Base-by-base conservation (phyloP, 257 asterid species). In the Solanum appendiculatum region DNA sequence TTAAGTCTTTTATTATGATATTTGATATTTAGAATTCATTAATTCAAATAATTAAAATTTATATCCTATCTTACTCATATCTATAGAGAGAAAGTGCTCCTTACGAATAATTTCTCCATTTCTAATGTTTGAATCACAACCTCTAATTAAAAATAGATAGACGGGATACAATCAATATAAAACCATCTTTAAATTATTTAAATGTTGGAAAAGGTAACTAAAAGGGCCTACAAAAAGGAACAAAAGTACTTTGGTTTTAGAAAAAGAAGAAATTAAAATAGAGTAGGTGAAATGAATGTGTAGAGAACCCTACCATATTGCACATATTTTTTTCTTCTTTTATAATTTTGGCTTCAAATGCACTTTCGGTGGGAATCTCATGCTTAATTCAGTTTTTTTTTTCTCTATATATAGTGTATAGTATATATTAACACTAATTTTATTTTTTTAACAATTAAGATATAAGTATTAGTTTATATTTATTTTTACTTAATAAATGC, bases 41-140 rank as follows among this genome's bases (percentile, higher is more conserved):
- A 1, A 58, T 58, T 23, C 7, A n/a, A 9, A 2, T 72, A 72
- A 72, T 33, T 3, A 33, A 8, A 33, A 1, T 66, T 16, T 70
- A 0, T 13, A 31, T 14, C 3, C 0, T 64, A 2, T 58, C 6
- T 6, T 6, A 7, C 20, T 66, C 80, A 18, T 69, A 29, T 0
- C 3, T 3, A 31, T 69, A 34, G n/a, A 72, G 16, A 3, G 40
- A 14, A 72, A 34, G 0, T 0, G 10, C 16, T 34, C 5, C 4
- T 34, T 72, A 72, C 9, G 2, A 34, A 34, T 18, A 2, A 9
- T 0, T 34, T 20, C 7, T 34, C 4, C 0, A 34, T 72, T 20
- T 9, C 0, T 9, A 69, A 16, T 33, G 7, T 0, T 20, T 10
- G 1, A 4, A 72, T 2, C 48, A 0, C 34, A 20, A 72, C 36